Evolutionary conservation across 768 basidiomycete species (phyloP), one percentile per base, ranked within the genome.

Genomic region (Leccinellum luteum): DNA sequence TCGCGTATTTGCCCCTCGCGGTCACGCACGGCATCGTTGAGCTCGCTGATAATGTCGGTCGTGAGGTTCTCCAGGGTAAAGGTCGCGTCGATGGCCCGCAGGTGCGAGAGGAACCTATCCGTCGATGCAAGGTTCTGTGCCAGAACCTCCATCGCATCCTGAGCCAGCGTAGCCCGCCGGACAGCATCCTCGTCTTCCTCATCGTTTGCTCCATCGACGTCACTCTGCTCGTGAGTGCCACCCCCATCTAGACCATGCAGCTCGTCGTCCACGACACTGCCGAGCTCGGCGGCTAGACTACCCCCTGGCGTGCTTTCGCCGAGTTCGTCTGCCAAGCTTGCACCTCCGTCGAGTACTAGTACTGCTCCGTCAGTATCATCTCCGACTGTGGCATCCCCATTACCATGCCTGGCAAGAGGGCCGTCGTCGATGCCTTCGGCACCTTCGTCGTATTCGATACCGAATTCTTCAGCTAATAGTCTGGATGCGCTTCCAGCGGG

Each of bases 391-490:
- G 61, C 60, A 3, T 67, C 59, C 38, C 73, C 69, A 28, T 67
- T 63, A 59, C 75, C 27, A 34, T 66, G 66, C 41, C 45, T 50
- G n/a, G 51, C 73, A 23, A 69, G 61, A 30, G 59, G 62, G 47
- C 59, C 60, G 32, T 67, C 70, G 56, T 82, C 91, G 55, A 88
- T 89, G 38, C 88, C 89, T 73, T 92, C 89, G 28, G 88, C 89
- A 47, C 89, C 90, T 68, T 92, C 90, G 60, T 93, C 92, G 62
- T 89, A 92, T 67, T 93, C 92, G 60, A 94, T 87, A 10, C 92
- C 92, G 61, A 94, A 90, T 71, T 94, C 92, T 73, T 93, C 92
- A 13, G 89, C 89, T 6, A 94, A 78, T 31, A 92, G 72, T 69
- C 84, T 87, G 23, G 90, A 92, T 25, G 72, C 45, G 54, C 88